Percentiles rank a stretch among this genome's conserved stretches.
These are phyloP conservation scores for Talaromyces piceae DNA, from an alignment of 2,329 filamentous ascomycete genomes.

Conservation along the genomic window DNA sequence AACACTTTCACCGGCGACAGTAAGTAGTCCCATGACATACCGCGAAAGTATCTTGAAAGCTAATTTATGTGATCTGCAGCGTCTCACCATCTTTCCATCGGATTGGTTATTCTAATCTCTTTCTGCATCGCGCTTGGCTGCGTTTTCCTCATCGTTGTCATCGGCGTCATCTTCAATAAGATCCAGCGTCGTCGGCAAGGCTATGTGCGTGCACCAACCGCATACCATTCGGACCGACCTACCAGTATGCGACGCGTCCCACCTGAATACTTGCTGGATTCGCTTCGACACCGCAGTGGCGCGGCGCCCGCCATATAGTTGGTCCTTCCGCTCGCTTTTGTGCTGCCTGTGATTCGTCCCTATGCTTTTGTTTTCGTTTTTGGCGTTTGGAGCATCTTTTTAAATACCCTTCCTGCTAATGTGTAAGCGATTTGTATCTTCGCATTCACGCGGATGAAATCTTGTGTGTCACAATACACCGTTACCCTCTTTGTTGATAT, in stretches of 20 bases:
- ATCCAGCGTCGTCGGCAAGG: slow-evolving; percentile 41
- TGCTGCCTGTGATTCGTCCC: not conserved
- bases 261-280: slow-evolving; percentile 40
- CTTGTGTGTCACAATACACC: slow-evolving; percentile 3
- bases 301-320: slow-evolving; percentile 28
- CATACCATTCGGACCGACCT: slow-evolving; percentile 39
- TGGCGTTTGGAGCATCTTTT: slow-evolving; percentile 2
- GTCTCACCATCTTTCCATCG: slow-evolving; percentile 32
- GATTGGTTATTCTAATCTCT: slow-evolving; percentile 40
- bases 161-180: slow-evolving; percentile 41
- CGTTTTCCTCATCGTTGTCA: slow-evolving; percentile 41
- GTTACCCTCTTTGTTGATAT: slow-evolving; percentile 9
- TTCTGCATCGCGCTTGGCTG: slow-evolving; percentile 42
- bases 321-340: not conserved
- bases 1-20: slow-evolving; percentile 62
- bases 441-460: slow-evolving; percentile 1
- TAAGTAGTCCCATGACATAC: slow-evolving; percentile 39
- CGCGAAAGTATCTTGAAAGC: slow-evolving; percentile 1
- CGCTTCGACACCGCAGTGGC: slow-evolving; percentile 28
- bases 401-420: slow-evolving; percentile 12
- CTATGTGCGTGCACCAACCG: slow-evolving; percentile 38
- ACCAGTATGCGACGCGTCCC: slow-evolving; percentile 40
- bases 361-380: not conserved
- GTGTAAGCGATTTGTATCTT: slow-evolving; percentile 9
- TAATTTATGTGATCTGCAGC: slow-evolving; percentile 19